Conservation (phyloP, 306 rosid species). For the Malus domestica region ASM211411v1 NC_041804.1:17054501-17055000, state of each 20-base stretch:
- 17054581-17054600: constrained; percentile 3
- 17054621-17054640: constrained; percentile 6
- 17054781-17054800: constrained; percentile 35
- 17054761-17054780: constrained; percentile 6
- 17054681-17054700: constrained; percentile 69
- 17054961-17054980: neutral
- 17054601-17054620: constrained; percentile 7
- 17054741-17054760: neutral
- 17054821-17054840: neutral
- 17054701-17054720: constrained; percentile 18
- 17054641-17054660: constrained; percentile 14
- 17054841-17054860: constrained; percentile 26
- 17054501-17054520: constrained; percentile 9
- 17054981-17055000: too few relatives aligned
- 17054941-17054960: neutral
- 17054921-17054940: neutral
- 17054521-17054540: constrained; percentile 43
- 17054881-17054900: constrained; percentile 17
- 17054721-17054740: neutral
- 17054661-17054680: constrained; percentile 53
- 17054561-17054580: constrained; percentile 18
- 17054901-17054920: neutral
- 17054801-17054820: constrained; percentile 40
- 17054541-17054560: constrained; percentile 82
- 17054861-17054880: constrained; percentile 50